Base-by-base conservation (phyloP, 495 filamentous ascomycete genomes). In the Haplographium delicatum region DNA sequence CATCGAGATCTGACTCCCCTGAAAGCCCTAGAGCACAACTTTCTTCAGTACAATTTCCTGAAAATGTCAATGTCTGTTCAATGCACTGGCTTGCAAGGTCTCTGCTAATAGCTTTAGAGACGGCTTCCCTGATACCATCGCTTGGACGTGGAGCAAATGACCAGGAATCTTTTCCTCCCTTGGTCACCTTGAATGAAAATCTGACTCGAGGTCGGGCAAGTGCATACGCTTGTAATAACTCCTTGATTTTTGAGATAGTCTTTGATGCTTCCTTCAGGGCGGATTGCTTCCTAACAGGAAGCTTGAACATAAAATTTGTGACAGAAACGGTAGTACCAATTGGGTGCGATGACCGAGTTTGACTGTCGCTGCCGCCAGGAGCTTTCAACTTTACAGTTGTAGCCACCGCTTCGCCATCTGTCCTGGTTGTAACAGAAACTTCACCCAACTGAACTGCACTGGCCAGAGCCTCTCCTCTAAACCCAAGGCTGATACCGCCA, bases 391-490 rank as follows among this genome's bases (percentile, higher is more conserved):
- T 65, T 25, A 72, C 51, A 7, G 46, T 51, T 4, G 63, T 61
- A 0, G 81, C 91, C 20, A 84, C 81, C n/a, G 73, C 60, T 53
- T 96, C 86, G 0, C 82, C 75, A 38, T 84, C 79, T 16, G 81
- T 72, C 40, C 84, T 78, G 0, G 93, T 97, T 2, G 75, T 84
- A 27, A 96, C 67, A 1, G 68, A 72, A 44, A 96, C 53, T 2
- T 68, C 54, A 4, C 81, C 85, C 54, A 95, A 62, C 48, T 88
- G 79, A 15, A 81, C 84, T 23, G 79, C 77, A 62, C 86, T 91
- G 0, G 90, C 88, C 42, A 97, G 66, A 8, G 93, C 90, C 62
- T 91, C 82, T 8, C 93, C 93, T 42, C 93, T 75, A 61, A 98
- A 98, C 0, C 93, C 93, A 30, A 96, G 69, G 2, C 74, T 85